Evolutionary conservation across 441 rosid genomes (phyloP), one percentile per base, ranked within the genome.

Genomic region (Croton setiger): DNA sequence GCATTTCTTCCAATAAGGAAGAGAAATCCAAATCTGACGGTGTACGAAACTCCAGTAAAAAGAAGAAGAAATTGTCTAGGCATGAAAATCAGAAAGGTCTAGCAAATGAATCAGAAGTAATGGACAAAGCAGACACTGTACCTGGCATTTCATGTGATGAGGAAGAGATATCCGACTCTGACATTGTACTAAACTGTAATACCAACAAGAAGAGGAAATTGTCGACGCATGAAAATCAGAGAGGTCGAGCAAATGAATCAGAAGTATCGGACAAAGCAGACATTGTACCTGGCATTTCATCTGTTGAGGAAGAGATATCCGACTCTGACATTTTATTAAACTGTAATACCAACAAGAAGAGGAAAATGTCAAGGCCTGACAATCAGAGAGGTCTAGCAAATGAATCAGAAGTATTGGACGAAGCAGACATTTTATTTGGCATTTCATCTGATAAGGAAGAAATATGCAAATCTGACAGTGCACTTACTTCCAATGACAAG

Each of bases 21-120:
- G 78, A 80, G 74, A 71, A 72, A 60, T 62, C 51, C 31, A 62
- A 37, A 65, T 66, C 78, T 54, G 74, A 63, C 60, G 58, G 58
- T 64, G 39, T 20, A 37, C 64, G 47, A 5, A 51, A 73, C 51
- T 73, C 76, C 62, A 65, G 5, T 64, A 57, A 75, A 10, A 74
- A 76, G 66, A 75, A 62, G 15, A 78, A 67, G 53, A 65, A 60
- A 52, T 31, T 52, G 68, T 68, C 14, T n/a, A 59, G 53, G 47
- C 54, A 58, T 66, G 79, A 79, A 53, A 59, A 78, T 69, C 69
- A 63, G 63, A 67, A 56, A 27, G 69, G 59, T 14, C 60, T 78
- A 61, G 7, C 41, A 37, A 3, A 37, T 8, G 7, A 37, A 37
- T 8, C 41, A 37, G 41, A 37, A 37, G 41, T 37, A 8, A 65